Conservation (phyloP, 2,329 filamentous ascomycete species). For the Diaporthe longicolla region DNA sequence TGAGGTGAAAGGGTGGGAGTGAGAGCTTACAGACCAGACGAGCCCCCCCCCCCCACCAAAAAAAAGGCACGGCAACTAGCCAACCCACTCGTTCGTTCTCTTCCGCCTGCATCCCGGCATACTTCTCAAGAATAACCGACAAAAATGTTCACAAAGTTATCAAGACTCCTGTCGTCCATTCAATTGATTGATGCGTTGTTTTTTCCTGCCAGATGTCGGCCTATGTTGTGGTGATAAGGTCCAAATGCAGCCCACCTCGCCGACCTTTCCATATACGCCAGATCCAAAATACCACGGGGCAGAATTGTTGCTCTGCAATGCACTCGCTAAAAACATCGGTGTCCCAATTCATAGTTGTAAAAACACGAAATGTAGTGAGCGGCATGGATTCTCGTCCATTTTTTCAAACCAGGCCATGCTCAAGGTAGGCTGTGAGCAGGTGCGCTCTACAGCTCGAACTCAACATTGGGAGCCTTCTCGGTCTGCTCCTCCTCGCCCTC, state of each 20-base stretch:
- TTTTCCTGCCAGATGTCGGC: slow-evolving; percentile 23
- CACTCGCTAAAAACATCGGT: not conserved
- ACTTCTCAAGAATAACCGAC: not conserved
- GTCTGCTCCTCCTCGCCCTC: slow-evolving; percentile 47
- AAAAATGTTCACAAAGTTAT: no score
- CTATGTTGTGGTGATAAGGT: slow-evolving; percentile 1
- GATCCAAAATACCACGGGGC: not conserved
- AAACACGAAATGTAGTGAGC: slow-evolving; percentile 7
- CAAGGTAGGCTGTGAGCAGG: not conserved
- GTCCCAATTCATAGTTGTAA: no score
- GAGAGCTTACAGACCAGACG: no score
- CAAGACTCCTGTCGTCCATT: no score
- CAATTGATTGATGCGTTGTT: no score
- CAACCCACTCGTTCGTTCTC: not conserved
- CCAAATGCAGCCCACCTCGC: slow-evolving; percentile 14
- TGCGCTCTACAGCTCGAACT: slow-evolving; percentile 34
- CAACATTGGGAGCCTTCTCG: not conserved
- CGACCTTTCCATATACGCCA: slow-evolving; percentile 5
- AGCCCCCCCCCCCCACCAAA: no score
- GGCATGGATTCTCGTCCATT: not conserved
- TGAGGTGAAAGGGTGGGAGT: not conserved
- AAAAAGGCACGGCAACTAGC: no score
- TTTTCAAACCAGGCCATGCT: not conserved
- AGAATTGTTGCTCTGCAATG: slow-evolving; percentile 31
- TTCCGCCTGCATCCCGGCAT: not conserved